phyloP scores from a whole-genome alignment of 140 eudicot genomes.

The Artemisia princeps region DNA sequence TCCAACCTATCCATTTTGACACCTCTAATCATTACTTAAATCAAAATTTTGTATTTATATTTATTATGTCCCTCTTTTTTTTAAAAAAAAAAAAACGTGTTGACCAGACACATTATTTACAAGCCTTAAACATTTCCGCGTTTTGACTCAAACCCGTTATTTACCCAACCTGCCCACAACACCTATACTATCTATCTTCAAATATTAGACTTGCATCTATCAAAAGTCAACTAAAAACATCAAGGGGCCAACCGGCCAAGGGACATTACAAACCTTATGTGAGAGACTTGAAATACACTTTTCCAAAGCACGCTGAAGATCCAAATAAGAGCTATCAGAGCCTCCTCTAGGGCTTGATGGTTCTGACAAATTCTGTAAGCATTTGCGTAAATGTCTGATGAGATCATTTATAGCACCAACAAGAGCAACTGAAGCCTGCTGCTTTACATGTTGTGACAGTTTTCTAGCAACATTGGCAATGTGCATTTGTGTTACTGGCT shows the following conservation, averaged over 20 bases:
- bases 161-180: not conserved
- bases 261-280: conserved; percentile 42
- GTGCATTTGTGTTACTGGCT: conserved; percentile 45
- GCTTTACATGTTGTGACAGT: conserved; percentile 47
- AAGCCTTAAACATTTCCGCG: not conserved
- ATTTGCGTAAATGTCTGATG: conserved; percentile 56
- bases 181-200: not conserved
- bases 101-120: not conserved
- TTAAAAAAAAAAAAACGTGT: not conserved
- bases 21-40: not conserved
- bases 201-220: conserved; percentile 1
- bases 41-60: not conserved
- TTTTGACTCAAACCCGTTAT: not conserved
- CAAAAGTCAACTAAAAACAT: not conserved
- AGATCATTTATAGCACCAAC: conserved; percentile 67
- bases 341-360: conserved; percentile 44
- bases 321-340: conserved; percentile 38
- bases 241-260: not conserved
- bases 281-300: conserved; percentile 50
- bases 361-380: conserved; percentile 53
- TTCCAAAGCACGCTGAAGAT: conserved; percentile 59
- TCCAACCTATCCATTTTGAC: not conserved
- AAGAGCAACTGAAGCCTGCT: conserved; percentile 44
- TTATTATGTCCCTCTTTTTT: not conserved
- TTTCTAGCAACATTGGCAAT: conserved; percentile 48